Percentiles rank a stretch among this genome's conserved stretches.
Evolutionary conservation across 176 grass and related monocot genomes (phyloP).

Genomic region (Zoysia japonica): DNA sequence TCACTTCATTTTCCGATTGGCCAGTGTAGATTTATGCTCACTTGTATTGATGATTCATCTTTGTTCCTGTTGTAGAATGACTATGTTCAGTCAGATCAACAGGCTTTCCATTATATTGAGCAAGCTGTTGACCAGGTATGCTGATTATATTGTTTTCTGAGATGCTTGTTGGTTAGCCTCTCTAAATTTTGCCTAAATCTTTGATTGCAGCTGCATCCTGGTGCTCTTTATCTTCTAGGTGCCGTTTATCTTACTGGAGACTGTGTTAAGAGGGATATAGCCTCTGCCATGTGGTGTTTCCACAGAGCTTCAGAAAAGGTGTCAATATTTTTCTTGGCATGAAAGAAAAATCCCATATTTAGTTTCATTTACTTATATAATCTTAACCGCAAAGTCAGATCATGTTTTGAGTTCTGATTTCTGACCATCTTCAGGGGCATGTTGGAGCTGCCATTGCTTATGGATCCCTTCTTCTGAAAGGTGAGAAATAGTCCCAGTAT

Average conservation of each 20-base stretch:
- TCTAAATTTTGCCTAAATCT: constrained; percentile 15
- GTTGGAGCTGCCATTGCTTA: constrained; percentile 91
- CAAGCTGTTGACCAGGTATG: constrained; percentile 89
- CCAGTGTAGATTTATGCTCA: constrained; percentile 13
- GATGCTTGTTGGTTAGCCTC: constrained; percentile 12
- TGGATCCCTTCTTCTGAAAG: constrained; percentile 92
- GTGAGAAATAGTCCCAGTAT: constrained; percentile 37
- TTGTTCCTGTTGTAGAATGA: constrained; percentile 66
- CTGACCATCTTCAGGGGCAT: constrained; percentile 62
- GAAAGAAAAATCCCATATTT: constrained; percentile 8
- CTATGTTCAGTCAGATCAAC: constrained; percentile 77
- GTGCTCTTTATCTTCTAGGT: constrained; percentile 92
- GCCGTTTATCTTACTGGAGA: constrained; percentile 91
- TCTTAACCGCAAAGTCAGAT: not conserved
- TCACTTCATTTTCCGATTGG: not conserved
- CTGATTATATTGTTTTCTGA: constrained; percentile 16
- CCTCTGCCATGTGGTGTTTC: constrained; percentile 94
- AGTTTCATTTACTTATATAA: constrained; percentile 10
- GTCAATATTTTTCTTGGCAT: not conserved
- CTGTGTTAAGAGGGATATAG: constrained; percentile 85
- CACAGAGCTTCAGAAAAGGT: constrained; percentile 96
- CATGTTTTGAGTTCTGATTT: constrained; percentile 27
- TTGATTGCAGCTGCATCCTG: constrained; percentile 81
- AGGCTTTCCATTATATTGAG: constrained; percentile 95
- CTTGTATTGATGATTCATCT: constrained; percentile 20